phyloP scores from a whole-genome alignment of 78 protist genomes.

The Tieghemostelium lacteum region DNA sequence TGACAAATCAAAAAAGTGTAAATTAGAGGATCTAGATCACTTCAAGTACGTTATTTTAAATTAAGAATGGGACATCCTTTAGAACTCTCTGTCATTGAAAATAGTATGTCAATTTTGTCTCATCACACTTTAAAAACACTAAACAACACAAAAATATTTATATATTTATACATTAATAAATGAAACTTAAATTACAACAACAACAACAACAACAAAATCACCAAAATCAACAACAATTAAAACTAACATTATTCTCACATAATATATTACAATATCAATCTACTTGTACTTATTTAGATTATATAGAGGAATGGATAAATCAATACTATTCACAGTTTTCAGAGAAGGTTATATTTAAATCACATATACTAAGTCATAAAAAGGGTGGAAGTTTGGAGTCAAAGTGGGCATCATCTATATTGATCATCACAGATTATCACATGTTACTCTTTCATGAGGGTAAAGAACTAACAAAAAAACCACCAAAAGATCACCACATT shows the following conservation, averaged over 20 bases:
- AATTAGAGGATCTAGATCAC: no score
- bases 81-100: constrained; percentile 41
- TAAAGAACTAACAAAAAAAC: constrained; percentile 40
- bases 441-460: constrained; percentile 50
- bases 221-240: not conserved
- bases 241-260: not conserved
- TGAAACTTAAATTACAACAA: no score
- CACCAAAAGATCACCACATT: constrained; percentile 67
- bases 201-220: not conserved
- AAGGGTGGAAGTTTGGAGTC: constrained; percentile 10
- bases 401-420: constrained; percentile 51
- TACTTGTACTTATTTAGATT: not conserved
- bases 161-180: no score
- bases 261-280: not conserved
- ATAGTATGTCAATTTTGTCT: constrained; percentile 15
- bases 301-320: constrained; percentile 58
- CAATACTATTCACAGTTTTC: constrained; percentile 10
- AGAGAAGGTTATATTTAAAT: constrained; percentile 21
- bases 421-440: constrained; percentile 41
- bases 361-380: constrained; percentile 30
- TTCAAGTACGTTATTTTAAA: no score
- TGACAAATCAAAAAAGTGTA: no score
- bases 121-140: not conserved
- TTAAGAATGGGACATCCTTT: constrained; percentile 68
- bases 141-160: not conserved